Conservation (phyloP, 352 stramenopile species). For the Phytophthora cactorum region DNA sequence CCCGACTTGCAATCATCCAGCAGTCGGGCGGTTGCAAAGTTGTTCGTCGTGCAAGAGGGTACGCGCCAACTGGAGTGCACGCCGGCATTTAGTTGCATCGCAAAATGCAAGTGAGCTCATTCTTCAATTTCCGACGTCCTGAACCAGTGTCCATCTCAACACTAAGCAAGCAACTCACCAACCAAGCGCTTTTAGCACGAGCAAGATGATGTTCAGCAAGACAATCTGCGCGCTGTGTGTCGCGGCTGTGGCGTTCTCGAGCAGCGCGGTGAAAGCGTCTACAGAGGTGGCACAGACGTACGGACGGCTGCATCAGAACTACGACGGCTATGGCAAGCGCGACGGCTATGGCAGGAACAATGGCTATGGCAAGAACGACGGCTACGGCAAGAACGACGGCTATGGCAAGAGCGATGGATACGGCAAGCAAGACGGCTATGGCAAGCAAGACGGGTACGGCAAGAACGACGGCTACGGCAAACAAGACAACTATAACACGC, state of each 20-base stretch:
- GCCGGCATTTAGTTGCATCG: no score
- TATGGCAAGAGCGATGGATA: no score
- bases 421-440: no score
- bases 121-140: background rate
- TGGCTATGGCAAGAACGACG: background rate
- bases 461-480: no score
- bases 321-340: constrained; percentile 2
- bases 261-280: background rate
- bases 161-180: background rate
- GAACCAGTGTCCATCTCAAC: background rate
- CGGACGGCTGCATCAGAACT: background rate
- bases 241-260: background rate
- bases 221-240: background rate
- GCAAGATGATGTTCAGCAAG: constrained; percentile 1
- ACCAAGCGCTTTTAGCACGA: background rate
- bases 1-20: no score
- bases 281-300: background rate
- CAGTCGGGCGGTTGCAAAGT: no score
- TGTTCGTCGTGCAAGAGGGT: no score
- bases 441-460: no score
- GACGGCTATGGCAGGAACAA: background rate
- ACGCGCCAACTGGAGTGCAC: no score
- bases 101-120: background rate
- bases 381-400: no score
- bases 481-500: no score